Evolutionary conservation across 176 grass and related monocot species (phyloP).

Genomic region (Phyllostachys edulis): DNA sequence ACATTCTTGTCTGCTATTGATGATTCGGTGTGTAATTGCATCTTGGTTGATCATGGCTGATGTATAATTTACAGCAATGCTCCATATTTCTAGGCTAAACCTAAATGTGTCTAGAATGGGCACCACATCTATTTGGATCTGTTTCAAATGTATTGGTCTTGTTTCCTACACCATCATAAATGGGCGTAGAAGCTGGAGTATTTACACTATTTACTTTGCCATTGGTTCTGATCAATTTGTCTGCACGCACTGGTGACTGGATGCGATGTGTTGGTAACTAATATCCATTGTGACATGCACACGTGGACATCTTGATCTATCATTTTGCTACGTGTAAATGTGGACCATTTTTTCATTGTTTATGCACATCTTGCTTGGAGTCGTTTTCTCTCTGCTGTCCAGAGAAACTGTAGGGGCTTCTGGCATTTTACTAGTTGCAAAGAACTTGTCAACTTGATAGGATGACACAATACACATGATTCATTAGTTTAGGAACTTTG

Average conservation of each 20-base stretch:
- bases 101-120: constrained; percentile 2
- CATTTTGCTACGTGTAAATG: constrained; percentile 2
- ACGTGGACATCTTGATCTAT: not conserved
- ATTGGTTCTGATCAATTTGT: not conserved
- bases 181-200: not conserved
- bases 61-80: not conserved
- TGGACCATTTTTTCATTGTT: not conserved
- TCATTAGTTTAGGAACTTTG: not conserved
- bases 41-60: not conserved
- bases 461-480: constrained; percentile 3
- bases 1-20: constrained; percentile 1
- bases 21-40: not conserved
- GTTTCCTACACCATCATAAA: not conserved
- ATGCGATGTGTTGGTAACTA: not conserved
- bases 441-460: not conserved
- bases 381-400: not conserved
- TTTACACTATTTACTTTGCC: not conserved
- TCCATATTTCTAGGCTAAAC: constrained; percentile 13
- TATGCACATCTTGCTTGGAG: not conserved
- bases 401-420: not conserved
- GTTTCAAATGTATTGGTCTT: not conserved
- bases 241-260: not conserved
- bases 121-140: not conserved
- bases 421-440: not conserved
- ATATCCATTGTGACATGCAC: not conserved